Conservation (phyloP, 495 filamentous ascomycete species). For the Annulohypoxylon moriforme region DNA sequence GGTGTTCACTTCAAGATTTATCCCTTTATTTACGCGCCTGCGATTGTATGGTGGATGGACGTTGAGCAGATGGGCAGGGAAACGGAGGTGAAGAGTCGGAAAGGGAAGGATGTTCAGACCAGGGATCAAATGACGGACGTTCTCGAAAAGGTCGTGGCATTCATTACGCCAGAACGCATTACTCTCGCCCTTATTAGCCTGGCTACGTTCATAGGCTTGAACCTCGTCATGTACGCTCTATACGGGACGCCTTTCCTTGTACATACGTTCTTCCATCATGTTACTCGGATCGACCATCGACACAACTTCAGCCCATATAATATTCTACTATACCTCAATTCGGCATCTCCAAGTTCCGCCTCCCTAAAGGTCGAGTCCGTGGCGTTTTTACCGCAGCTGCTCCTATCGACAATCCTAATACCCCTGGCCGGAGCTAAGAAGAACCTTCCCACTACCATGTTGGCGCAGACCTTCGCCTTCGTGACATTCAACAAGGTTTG, state of each 20-base stretch:
- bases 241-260: constrained; percentile 81
- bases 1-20: constrained; percentile 98
- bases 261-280: constrained; percentile 92
- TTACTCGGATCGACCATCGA: constrained; percentile 93
- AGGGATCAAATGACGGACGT: neutral
- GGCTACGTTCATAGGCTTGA: constrained; percentile 75
- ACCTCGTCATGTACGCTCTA: constrained; percentile 77
- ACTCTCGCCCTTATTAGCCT: constrained; percentile 73
- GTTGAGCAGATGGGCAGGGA: constrained; percentile 51
- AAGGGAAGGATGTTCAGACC: neutral
- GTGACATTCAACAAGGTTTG: constrained; percentile 98
- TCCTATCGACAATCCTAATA: constrained; percentile 79
- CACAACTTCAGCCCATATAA: constrained; percentile 99
- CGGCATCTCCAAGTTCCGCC: constrained; percentile 60
- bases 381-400: constrained; percentile 88
- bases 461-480: constrained; percentile 99
- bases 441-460: constrained; percentile 84
- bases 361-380: constrained; percentile 74
- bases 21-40: constrained; percentile 90
- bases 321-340: constrained; percentile 85
- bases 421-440: constrained; percentile 85
- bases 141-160: constrained; percentile 51
- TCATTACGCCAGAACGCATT: constrained; percentile 72
- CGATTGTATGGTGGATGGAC: constrained; percentile 90
- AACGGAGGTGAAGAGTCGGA: neutral